Percentiles rank a stretch among this genome's conserved stretches.
Evolutionary conservation across 257 asterid genomes (phyloP).

Genomic region (Sherardia arvensis): DNA sequence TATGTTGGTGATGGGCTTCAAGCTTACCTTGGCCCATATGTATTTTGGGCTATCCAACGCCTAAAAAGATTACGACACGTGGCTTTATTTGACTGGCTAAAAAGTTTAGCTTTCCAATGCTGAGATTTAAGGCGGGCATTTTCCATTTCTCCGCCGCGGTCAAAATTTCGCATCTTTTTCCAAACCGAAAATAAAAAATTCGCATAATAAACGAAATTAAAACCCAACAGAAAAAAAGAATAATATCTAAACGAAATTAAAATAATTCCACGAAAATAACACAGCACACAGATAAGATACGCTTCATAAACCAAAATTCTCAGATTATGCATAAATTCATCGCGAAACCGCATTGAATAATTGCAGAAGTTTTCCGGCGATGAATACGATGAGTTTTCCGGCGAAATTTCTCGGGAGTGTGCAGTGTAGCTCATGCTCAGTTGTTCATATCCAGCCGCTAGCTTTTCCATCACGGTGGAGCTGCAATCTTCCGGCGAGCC

Average conservation of each 20-base stretch:
- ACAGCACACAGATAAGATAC: conserved; percentile 8
- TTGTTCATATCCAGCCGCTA: conserved; percentile 26
- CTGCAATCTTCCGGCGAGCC: conserved; percentile 21
- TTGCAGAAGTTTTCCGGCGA: background rate
- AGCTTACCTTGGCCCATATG: background rate
- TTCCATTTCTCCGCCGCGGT: background rate
- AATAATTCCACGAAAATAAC: background rate
- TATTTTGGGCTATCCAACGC: no score
- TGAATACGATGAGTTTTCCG: conserved; percentile 38
- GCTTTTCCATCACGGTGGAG: conserved; percentile 25
- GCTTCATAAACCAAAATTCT: background rate
- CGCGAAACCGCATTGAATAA: background rate
- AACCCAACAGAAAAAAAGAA: background rate
- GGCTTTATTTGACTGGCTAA: background rate
- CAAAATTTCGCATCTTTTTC: background rate
- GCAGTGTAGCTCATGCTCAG: conserved; percentile 37
- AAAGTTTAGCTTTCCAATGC: conserved; percentile 9
- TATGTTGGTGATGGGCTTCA: background rate
- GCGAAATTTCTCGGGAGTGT: conserved; percentile 53
- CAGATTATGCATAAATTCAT: conserved; percentile 1
- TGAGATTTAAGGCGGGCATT: conserved; percentile 11
- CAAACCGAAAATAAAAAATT: background rate
- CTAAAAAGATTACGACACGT: background rate
- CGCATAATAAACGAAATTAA: background rate
- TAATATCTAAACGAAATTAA: background rate